Base-by-base conservation (phyloP, 176 grass and related monocot species). In the Saccharum spontaneum region DNA sequence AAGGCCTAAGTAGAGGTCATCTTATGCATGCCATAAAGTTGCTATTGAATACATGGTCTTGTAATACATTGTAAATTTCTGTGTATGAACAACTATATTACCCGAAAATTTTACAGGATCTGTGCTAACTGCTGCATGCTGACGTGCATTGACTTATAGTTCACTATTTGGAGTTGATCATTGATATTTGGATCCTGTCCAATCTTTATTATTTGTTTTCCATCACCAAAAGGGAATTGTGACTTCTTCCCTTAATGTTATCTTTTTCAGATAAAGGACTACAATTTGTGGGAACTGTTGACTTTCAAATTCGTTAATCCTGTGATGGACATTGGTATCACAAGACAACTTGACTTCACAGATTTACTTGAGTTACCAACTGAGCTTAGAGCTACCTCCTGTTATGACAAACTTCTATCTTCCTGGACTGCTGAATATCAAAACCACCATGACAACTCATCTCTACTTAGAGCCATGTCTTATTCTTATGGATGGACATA, bases 401-500 rank as follows among this genome's bases (percentile, higher is more conserved):
- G 91, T 79, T 91, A 90, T 84, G 87, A 83, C 37, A 77, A 84
- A 92, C 77, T 98, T 83, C 31, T 91, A 73, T 86, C 74, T 90
- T 90, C 82, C 62, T 98, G 95, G 95, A 84, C 38, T 60, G 80
- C 71, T 87, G 95, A 98, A 89, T 66, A 88, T 55, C 83, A 64
- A 83, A 86, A 79, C 26, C 83, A 91, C 31, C 64, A 22, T 48
- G 83, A 88, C 39, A 68, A 92, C 67, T 89, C 89, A 30, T 94
- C 95, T 54, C 77, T 98, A 77, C 89, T 98, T 89, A 87, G 91
- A 80, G 89, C 91, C 46, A 87, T 98, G 73, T 92, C 62, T 89
- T 18, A 79, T 64, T 90, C 93, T 77, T 95, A 91, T 93, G 93
- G 93, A 82, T 92, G 93, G 95, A 79, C 83, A 65, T 98, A 95